Percentiles rank a stretch among this genome's conserved stretches.
These are phyloP conservation scores for Triangularia verruculosa DNA, from an alignment of 2,329 filamentous ascomycete genomes.

Conservation along the genomic window DNA sequence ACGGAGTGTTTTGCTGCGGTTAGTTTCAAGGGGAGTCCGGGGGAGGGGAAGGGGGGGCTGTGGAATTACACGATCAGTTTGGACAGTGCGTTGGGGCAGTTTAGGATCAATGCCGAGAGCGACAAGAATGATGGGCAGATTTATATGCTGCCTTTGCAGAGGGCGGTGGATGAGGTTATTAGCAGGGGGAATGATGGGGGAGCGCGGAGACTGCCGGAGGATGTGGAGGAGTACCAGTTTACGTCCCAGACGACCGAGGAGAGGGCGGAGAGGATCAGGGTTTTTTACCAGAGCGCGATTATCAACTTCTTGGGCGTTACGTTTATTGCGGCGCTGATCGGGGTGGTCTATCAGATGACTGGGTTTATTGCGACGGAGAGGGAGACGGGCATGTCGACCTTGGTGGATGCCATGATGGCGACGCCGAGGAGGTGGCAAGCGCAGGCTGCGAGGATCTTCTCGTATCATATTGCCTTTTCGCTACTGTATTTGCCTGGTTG, in stretches of 20 bases:
- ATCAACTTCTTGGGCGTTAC: constrained; percentile 74
- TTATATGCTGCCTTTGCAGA: constrained; percentile 76
- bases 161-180: constrained; percentile 73
- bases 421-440: constrained; percentile 71
- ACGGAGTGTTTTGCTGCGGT: constrained; percentile 71
- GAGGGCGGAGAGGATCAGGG: constrained; percentile 62
- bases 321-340: constrained; percentile 76
- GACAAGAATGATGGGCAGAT: constrained; percentile 71
- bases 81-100: constrained; percentile 67
- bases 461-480: constrained; percentile 78
- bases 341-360: constrained; percentile 81
- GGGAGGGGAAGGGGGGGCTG: constrained; percentile 58
- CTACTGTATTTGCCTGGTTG: constrained; percentile 78
- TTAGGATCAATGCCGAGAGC: constrained; percentile 61
- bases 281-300: constrained; percentile 68
- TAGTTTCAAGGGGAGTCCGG: constrained; percentile 71
- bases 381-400: constrained; percentile 80
- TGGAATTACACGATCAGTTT: constrained; percentile 88
- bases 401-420: constrained; percentile 90
- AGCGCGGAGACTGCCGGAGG: constrained; percentile 21
- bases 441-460: constrained; percentile 72
- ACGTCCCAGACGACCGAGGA: constrained; percentile 69
- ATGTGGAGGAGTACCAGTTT: constrained; percentile 69
- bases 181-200: constrained; percentile 37
- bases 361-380: constrained; percentile 83